Conservation (phyloP, 192 early-diverging fungal genomes). For the Mortierella hygrophila region DNA sequence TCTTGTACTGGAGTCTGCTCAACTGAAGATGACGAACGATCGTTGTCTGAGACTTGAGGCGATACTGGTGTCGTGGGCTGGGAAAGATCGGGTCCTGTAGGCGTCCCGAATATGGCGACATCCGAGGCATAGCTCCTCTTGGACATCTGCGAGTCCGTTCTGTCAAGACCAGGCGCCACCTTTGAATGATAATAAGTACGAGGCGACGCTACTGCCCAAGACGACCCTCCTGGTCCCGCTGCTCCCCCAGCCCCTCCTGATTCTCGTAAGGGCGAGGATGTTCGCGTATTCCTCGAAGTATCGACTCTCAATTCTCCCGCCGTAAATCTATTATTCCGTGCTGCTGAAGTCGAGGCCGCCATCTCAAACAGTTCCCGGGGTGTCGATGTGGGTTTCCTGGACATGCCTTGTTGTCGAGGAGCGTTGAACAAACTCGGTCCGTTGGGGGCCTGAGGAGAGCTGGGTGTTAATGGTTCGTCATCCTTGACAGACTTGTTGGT, state of each 20-base stretch:
- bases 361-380: conserved; percentile 53
- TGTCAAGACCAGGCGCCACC: neutral
- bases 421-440: conserved; percentile 1
- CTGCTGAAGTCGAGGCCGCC: conserved; percentile 1
- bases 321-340: neutral
- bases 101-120: neutral
- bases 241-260: neutral
- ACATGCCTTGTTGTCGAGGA: conserved; percentile 12
- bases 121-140: conserved; percentile 44
- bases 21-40: neutral
- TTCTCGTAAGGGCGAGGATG: neutral
- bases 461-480: neutral
- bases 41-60: neutral
- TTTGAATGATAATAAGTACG: neutral
- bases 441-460: conserved; percentile 30
- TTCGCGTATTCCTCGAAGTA: neutral
- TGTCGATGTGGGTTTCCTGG: conserved; percentile 21
- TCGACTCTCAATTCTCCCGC: neutral
- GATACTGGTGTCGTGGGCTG: neutral
- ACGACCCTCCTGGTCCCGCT: neutral
- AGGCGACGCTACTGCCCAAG: neutral
- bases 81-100: neutral
- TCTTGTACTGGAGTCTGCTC: neutral
- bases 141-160: conserved; percentile 29
- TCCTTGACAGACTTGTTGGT: neutral